Evolutionary conservation across 2,329 filamentous ascomycete species (phyloP).

Genomic region (Clarireedia homoeocarpa): DNA sequence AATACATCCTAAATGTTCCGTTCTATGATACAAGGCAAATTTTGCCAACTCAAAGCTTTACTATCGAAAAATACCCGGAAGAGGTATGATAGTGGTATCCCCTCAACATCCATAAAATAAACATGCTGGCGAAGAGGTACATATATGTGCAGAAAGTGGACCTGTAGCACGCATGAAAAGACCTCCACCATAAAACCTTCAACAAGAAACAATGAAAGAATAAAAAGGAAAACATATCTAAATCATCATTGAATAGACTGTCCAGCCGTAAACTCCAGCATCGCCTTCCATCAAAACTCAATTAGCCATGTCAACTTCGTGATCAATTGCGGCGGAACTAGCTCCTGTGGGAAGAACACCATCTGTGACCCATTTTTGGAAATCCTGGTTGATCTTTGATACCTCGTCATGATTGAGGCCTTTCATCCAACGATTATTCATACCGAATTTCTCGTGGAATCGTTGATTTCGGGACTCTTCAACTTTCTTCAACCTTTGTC

Average conservation of each 20-base stretch:
- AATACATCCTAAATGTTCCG: no score
- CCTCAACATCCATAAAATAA: neutral
- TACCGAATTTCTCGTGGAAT: slow-evolving; percentile 44
- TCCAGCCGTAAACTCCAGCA: neutral
- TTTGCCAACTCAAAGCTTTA: neutral
- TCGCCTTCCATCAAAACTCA: neutral
- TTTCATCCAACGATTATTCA: slow-evolving; percentile 44
- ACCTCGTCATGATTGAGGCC: slow-evolving; percentile 41
- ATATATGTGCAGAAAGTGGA: neutral
- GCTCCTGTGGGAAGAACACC: slow-evolving; percentile 8
- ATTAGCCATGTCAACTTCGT: slow-evolving; percentile 8
- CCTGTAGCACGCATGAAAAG: neutral
- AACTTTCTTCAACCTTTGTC: slow-evolving; percentile 30
- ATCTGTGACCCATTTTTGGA: slow-evolving; percentile 39
- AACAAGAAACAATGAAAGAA: neutral
- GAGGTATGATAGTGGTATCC: neutral
- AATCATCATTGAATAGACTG: neutral
- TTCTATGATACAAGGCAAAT: neutral
- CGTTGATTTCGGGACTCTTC: slow-evolving; percentile 32
- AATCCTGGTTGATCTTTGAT: slow-evolving; percentile 38
- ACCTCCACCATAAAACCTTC: neutral
- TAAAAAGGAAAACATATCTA: neutral
- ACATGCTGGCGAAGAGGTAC: neutral
- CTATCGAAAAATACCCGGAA: neutral
- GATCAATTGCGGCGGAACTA: slow-evolving; percentile 2